These are phyloP conservation scores for Marsdenia floribunda DNA, from an alignment of 257 asterid species.

Conservation along the genomic window DNA sequence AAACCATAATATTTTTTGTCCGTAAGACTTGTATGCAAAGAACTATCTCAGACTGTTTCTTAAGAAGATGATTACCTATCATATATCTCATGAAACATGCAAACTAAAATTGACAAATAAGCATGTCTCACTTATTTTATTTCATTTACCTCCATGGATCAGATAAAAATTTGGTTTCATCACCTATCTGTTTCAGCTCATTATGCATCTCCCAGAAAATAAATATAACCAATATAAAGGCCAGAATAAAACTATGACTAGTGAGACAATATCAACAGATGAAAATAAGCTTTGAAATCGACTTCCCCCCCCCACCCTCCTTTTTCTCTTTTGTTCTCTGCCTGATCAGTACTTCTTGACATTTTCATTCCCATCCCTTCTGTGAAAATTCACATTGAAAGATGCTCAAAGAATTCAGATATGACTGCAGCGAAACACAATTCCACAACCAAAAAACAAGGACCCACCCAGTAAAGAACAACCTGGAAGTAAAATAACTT, in stretches of 20 bases:
- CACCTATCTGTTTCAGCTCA: neutral
- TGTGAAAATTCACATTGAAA: neutral
- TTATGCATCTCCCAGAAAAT: neutral
- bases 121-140: neutral
- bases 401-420: neutral
- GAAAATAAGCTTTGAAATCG: neutral
- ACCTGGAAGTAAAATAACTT: neutral
- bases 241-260: neutral
- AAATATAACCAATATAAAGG: neutral
- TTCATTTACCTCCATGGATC: neutral
- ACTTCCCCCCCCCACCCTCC: no score
- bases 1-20: neutral
- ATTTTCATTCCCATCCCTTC: neutral
- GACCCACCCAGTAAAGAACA: neutral
- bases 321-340: neutral
- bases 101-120: neutral
- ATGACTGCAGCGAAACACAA: neutral
- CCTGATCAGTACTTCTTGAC: neutral
- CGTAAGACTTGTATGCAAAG: neutral
- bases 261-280: neutral
- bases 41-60: neutral
- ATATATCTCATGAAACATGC: neutral
- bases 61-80: neutral
- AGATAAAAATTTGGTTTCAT: neutral
- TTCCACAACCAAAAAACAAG: neutral